Evolutionary conservation across 179 eudicot species (phyloP).

Genomic region (Drosera spatulata): DNA sequence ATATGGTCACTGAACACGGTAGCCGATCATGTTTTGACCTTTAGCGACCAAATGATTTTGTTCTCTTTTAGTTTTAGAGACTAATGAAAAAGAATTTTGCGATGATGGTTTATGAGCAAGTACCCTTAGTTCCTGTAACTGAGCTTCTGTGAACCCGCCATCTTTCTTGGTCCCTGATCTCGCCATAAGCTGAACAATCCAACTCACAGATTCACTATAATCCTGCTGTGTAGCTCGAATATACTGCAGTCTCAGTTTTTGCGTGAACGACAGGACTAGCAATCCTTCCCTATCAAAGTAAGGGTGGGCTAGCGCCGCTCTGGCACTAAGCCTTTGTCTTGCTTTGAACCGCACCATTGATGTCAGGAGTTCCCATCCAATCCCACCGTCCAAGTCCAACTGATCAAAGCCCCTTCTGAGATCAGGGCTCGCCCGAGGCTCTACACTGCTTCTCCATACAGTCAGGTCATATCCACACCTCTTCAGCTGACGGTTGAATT

Average conservation of each 20-base stretch:
- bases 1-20: too few relatives aligned
- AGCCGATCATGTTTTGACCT: too few relatives aligned
- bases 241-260: constrained; percentile 56
- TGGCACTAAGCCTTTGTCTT: constrained; percentile 80
- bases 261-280: constrained; percentile 75
- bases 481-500: constrained; percentile 95
- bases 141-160: constrained; percentile 97
- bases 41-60: too few relatives aligned
- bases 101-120: not conserved
- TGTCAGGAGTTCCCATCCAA: constrained; percentile 94
- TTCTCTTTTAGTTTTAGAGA: too few relatives aligned
- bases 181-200: constrained; percentile 86
- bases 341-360: constrained; percentile 99
- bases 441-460: constrained; percentile 74
- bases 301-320: constrained; percentile 83
- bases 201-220: constrained; percentile 77
- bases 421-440: constrained; percentile 74
- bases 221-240: constrained; percentile 86
- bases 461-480: constrained; percentile 74
- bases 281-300: constrained; percentile 81
- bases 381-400: constrained; percentile 79
- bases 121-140: constrained; percentile 82
- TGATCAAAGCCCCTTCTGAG: constrained; percentile 75
- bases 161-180: constrained; percentile 82
- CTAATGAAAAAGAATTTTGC: too few relatives aligned